Base-by-base conservation (phyloP, 768 basidiomycete genomes). In the Tephrocybe sp. region DNA sequence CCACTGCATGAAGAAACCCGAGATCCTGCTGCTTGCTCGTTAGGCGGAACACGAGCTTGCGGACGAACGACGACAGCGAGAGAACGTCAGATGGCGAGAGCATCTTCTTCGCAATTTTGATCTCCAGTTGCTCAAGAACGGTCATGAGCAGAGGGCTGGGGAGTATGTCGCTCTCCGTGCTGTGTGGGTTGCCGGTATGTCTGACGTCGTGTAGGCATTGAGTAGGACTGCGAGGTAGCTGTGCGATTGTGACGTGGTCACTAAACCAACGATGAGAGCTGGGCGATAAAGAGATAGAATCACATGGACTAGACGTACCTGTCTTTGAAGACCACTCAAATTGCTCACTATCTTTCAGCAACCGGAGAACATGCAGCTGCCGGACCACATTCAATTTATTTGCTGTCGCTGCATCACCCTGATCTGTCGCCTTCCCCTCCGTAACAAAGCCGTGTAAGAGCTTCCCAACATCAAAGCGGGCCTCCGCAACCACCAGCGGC, bases 381-480 rank as follows among this genome's bases (percentile, higher is more conserved):
- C 83, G 70, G 6, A 83, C 78, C 49, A 82, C 78, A 40, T 70
- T 64, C 15, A 79, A 50, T 36, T 57, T 65, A 38, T 60, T 62
- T 9, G 49, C 41, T 12, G 51, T 60, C 3, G 49, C 41, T 12
- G 51, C 61, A 2, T 47, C 64, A 53, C 60, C 71, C 18, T 35
- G 49, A 3, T 44, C 49, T 4, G 43, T 43, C 5, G 34, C 48
- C 27, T 40, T 42, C 15, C 21, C 44, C 34, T 51, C 51, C 8
- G 41, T 28, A 19, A 61, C 47, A 57, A 86, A 71, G 47, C 73
- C 70, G 47, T 73, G 72, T 24, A 94, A 66, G 18, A 95, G 61
- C 64, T 92, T 92, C 2, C 91, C 91, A 30, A 87, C 82, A 64
- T 98, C 95, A 58, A 95, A 98, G 42, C 84, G 75, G 22, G 83